Base-by-base conservation (phyloP, 768 basidiomycete genomes). In the Serendipita indica region DNA sequence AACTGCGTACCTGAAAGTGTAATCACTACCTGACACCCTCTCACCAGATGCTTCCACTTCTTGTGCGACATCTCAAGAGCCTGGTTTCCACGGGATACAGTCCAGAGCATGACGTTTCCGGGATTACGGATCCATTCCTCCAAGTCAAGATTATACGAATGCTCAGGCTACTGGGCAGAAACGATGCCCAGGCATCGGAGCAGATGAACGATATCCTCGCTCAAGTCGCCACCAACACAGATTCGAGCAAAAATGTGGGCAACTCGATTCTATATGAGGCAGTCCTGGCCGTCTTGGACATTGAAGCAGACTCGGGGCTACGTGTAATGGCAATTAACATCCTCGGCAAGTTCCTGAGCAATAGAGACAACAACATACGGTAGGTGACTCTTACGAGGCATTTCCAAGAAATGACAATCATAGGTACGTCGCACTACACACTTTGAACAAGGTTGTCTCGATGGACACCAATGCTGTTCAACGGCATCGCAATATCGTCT, bases 261-360 rank as follows among this genome's bases (percentile, higher is more conserved):
- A 98, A 97, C 70, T 84, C 94, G 2, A 97, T 99, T 62, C 72
- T 99, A 32, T 99, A 99, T 69, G 96, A 99, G 72, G 94, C 94
- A 0, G 94, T 97, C 3, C 76, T 98, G 62, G 91, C 93, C 1
- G 85, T 99, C 16, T 76, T 99, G 46, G 94, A 99, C 64, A 98
- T 98, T 62, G 92, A 99, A 66, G 93, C 96, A 10, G 96, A 99
- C 68, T 86, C 82, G 39, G 91, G 92, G 18, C 73, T 99, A 20
- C 84, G 96, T 1, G 93, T 98, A 43, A 97, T 99, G 96, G 96
- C 96, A 0, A 99, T 99, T 70, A 99, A 99, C 69, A 98, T 98
- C 60, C 78, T 99, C 33, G 96, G 96, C 58, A 98, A 97, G 72
- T 98, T 98, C 74, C 74, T 99, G 68, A 85, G 89, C 68, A 99